These are phyloP conservation scores for Glycine soja DNA, from an alignment of 306 rosid genomes.

Conservation along the genomic window DNA sequence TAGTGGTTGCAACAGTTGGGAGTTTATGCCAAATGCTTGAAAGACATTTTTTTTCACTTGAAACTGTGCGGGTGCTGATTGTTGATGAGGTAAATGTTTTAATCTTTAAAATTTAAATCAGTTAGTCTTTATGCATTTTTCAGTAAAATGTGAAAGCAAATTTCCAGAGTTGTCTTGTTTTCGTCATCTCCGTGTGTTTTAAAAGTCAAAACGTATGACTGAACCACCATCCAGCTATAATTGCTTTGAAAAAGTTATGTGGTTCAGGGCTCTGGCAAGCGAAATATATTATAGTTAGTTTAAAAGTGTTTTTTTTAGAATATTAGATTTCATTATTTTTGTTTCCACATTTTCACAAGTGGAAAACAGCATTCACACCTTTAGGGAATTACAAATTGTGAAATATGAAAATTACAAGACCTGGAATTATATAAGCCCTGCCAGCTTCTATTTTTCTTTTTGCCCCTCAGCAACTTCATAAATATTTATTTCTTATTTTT, in stretches of 20 bases:
- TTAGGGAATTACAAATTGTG: constrained; percentile 20
- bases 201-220: constrained; percentile 25
- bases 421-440: constrained; percentile 25
- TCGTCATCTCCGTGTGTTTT: neutral
- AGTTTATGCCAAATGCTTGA: constrained; percentile 92
- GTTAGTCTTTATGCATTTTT: constrained; percentile 24
- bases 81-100: constrained; percentile 82
- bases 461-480: constrained; percentile 33
- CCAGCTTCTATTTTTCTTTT: neutral
- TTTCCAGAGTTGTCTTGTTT: constrained; percentile 14
- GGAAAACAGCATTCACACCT: neutral
- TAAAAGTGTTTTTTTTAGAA: neutral
- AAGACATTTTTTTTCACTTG: constrained; percentile 66
- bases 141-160: constrained; percentile 7
- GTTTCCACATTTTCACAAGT: constrained; percentile 21
- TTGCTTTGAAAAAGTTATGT: constrained; percentile 29
- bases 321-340: constrained; percentile 26
- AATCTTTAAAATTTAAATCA: constrained; percentile 26
- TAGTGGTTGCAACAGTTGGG: constrained; percentile 84
- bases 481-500: constrained; percentile 25
- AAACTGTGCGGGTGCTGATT: constrained; percentile 72
- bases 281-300: constrained; percentile 7
- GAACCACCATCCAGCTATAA: constrained; percentile 15
- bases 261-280: constrained; percentile 19
- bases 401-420: constrained; percentile 25